Evolutionary conservation across 1,139 yeast species (phyloP), one percentile per base, ranked within the genome.

Genomic region (Geotrichum reessii): DNA sequence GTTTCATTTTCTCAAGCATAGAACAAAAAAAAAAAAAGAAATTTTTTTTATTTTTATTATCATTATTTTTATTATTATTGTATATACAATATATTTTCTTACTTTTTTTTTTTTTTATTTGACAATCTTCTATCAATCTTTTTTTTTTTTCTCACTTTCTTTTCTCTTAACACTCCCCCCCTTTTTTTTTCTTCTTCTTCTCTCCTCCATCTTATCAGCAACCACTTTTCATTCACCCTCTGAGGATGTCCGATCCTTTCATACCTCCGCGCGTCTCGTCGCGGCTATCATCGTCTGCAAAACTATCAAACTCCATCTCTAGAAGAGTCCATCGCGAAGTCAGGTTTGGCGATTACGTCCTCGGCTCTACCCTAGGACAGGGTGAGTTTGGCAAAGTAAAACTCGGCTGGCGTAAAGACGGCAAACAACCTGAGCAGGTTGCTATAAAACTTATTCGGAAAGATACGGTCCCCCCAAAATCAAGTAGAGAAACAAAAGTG

Each of bases 381-480:
- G 99, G 99, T 50, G 98, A 93, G 71, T 93, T 93, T 72, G 99
- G 98, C 61, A 92, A 92, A 73, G 99, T 93, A 62, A 93, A 92
- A 72, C 78, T 93, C 17, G 98, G 97, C 22, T 92, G 97, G 97
- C 78, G 96, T 42, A 86, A 86, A 71, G 87, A 57, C 24, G 59
- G 58, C 47, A 58, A 58, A 19, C 53, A 42, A 25, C 60, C 62
- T 9, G 60, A 57, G 47, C 62, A 59, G 28, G 97, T 92, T 25
- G 99, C 99, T 55, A 91, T 93, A 67, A 93, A 93, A 71, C 81
- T 93, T 62, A 90, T 93, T 62, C 84, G 92, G 67, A 80, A 96
- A 67, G 97, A 91, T 62, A 82, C 89, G 21, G 86, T 93, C 17
- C 60, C 89, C 57, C 86, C 89, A 64, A 91, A 89, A 62, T 84